phyloP scores from a whole-genome alignment of 1,284 basidiomycete species.

The Austropuccinia psidii region DNA sequence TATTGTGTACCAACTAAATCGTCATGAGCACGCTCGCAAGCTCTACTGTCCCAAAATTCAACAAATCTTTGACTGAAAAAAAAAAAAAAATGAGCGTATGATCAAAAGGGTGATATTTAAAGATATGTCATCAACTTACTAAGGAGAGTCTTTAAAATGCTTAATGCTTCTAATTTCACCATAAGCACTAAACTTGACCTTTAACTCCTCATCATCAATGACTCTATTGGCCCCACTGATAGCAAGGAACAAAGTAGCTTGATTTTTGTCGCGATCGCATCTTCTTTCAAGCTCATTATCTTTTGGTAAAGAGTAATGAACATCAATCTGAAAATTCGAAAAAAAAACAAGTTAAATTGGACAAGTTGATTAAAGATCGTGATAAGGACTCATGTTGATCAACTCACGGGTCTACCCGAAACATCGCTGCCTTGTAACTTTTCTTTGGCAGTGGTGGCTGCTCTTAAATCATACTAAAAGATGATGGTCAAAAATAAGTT shows the following conservation, averaged over 20 bases:
- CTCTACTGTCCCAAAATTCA: conserved; percentile 78
- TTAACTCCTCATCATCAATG: conserved; percentile 74
- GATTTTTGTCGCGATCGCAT: conserved; percentile 77
- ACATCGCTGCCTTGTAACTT: conserved; percentile 76
- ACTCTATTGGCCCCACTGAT: conserved; percentile 61
- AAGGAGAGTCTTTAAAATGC: conserved; percentile 59
- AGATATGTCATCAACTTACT: conserved; percentile 53
- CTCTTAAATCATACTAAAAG: conserved; percentile 73
- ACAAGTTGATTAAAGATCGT: background rate
- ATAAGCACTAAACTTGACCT: conserved; percentile 71
- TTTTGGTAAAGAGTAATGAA: conserved; percentile 89
- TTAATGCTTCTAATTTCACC: conserved; percentile 79
- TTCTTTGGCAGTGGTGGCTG: conserved; percentile 80
- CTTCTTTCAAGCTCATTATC: conserved; percentile 63
- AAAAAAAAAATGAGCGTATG: conserved; percentile 19
- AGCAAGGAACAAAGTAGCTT: conserved; percentile 73
- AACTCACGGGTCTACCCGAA: conserved; percentile 68
- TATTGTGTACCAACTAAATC: conserved; percentile 66
- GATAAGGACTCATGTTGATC: background rate
- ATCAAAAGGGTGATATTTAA: background rate
- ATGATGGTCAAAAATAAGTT: too few relatives aligned
- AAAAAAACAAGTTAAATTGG: conserved; percentile 27
- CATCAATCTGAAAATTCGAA: conserved; percentile 67
- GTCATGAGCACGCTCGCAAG: conserved; percentile 69
- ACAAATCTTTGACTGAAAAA: conserved; percentile 66